These are phyloP conservation scores for Coniochaeta prunicola DNA, from an alignment of 2,329 filamentous ascomycete genomes.

Conservation along the genomic window DNA sequence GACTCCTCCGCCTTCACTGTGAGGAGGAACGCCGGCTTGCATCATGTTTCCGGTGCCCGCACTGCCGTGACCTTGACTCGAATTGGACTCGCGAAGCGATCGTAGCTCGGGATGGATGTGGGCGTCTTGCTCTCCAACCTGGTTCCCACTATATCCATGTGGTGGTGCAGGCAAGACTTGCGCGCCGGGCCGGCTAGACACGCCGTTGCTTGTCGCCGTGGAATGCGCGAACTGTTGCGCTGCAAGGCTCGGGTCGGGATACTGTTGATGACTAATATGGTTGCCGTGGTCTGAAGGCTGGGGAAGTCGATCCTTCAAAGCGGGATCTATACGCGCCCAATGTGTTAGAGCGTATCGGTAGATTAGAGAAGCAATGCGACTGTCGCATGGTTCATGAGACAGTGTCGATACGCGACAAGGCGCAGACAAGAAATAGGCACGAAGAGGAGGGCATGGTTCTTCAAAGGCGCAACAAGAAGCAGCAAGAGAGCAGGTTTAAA, in stretches of 20 bases:
- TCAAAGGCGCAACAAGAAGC: not conserved
- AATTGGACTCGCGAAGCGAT: constrained; percentile 13
- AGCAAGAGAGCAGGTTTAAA: not conserved
- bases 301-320: not conserved
- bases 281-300: not conserved
- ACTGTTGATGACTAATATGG: not conserved
- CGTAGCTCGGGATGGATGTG: constrained; percentile 43
- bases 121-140: constrained; percentile 28
- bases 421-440: not conserved
- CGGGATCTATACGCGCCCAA: not conserved
- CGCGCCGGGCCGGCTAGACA: constrained; percentile 6
- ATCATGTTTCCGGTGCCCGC: constrained; percentile 24
- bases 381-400: not conserved
- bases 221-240: constrained; percentile 4
- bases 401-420: not conserved
- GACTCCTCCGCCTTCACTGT: constrained; percentile 8
- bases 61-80: constrained; percentile 9
- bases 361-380: not conserved
- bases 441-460: not conserved
- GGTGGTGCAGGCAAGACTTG: constrained; percentile 12
- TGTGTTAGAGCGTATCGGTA: not conserved
- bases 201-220: not conserved
- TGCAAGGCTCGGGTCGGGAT: constrained; percentile 4
- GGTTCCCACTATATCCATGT: constrained; percentile 38
- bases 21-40: constrained; percentile 17